phyloP scores from a whole-genome alignment of 2,329 filamentous ascomycete genomes.

The Penicillium sp. region DNA sequence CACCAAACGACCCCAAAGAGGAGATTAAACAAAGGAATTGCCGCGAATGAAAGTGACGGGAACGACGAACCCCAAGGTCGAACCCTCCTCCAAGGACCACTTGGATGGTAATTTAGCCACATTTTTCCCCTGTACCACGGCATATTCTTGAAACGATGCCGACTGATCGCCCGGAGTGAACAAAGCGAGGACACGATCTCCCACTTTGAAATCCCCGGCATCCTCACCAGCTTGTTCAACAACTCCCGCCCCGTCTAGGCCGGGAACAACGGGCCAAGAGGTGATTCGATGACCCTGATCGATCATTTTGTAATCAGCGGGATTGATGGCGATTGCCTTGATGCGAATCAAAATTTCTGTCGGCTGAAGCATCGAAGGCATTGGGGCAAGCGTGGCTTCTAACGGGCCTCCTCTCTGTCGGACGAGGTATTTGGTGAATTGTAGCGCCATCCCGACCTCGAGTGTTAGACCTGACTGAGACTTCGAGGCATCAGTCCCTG shows the following conservation, averaged over 20 bases:
- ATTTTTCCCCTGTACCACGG: not conserved
- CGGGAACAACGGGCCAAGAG: constrained; percentile 37
- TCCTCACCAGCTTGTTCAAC: constrained; percentile 36
- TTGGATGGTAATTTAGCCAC: constrained; percentile 5
- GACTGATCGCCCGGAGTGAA: constrained; percentile 2
- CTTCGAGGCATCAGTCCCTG: not conserved
- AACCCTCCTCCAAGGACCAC: constrained; percentile 8
- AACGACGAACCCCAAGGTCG: constrained; percentile 9
- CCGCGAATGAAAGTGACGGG: not conserved
- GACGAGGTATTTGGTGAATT: constrained; percentile 1
- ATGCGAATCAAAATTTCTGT: constrained; percentile 36
- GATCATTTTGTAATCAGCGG: constrained; percentile 38
- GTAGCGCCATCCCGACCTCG: not conserved
- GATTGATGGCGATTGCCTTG: constrained; percentile 37
- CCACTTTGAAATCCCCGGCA: constrained; percentile 20
- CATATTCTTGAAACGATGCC: constrained; percentile 7
- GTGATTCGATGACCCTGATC: constrained; percentile 29
- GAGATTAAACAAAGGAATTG: not conserved
- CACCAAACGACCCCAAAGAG: not conserved
- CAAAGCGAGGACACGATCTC: not conserved
- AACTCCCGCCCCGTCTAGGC: constrained; percentile 38
- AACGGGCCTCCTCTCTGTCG: constrained; percentile 20
- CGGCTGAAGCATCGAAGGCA: constrained; percentile 5
- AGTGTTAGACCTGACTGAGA: too few relatives aligned
- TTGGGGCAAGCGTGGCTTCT: not conserved